Percentiles rank a stretch among this genome's conserved stretches.
Conservation (phyloP, 495 filamentous ascomycete species). For the Lophiotrema nucula region DNA sequence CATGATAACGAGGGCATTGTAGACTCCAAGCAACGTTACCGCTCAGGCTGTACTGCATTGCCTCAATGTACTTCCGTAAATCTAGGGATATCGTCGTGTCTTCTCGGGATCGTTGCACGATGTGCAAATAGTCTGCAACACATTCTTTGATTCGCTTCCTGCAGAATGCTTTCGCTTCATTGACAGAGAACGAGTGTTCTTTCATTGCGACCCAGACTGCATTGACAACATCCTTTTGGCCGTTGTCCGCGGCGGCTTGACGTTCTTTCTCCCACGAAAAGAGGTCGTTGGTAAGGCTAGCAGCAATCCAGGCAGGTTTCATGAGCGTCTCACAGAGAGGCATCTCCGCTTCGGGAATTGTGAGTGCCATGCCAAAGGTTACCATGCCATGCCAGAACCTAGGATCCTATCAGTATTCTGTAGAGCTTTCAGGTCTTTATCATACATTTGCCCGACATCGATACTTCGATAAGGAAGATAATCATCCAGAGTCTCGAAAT, state of each 20-base stretch:
- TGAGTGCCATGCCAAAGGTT: slow-evolving; percentile 37
- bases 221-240: slow-evolving; percentile 41
- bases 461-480: not conserved
- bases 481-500: not conserved
- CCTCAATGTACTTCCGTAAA: slow-evolving; percentile 38
- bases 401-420: no score
- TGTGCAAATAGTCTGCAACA: slow-evolving; percentile 5
- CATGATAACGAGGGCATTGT: slow-evolving; percentile 37
- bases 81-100: not conserved
- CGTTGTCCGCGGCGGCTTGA: slow-evolving; percentile 5
- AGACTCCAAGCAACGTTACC: slow-evolving; percentile 42
- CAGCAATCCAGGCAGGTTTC: slow-evolving; percentile 32
- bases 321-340: slow-evolving; percentile 30
- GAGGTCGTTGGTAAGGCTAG: slow-evolving; percentile 38
- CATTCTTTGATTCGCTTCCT: not conserved
- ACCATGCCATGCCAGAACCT: slow-evolving; percentile 34
- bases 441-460: not conserved
- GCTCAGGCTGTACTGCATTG: slow-evolving; percentile 26
- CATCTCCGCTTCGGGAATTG: slow-evolving; percentile 32
- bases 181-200: slow-evolving; percentile 30
- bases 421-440: no score
- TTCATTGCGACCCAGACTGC: slow-evolving; percentile 45
- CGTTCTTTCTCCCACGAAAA: slow-evolving; percentile 19
- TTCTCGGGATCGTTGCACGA: slow-evolving; percentile 21
- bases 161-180: slow-evolving; percentile 5